Evolutionary conservation across 2,329 filamentous ascomycete species (phyloP).

Genomic region (Gnomoniopsis sp.): DNA sequence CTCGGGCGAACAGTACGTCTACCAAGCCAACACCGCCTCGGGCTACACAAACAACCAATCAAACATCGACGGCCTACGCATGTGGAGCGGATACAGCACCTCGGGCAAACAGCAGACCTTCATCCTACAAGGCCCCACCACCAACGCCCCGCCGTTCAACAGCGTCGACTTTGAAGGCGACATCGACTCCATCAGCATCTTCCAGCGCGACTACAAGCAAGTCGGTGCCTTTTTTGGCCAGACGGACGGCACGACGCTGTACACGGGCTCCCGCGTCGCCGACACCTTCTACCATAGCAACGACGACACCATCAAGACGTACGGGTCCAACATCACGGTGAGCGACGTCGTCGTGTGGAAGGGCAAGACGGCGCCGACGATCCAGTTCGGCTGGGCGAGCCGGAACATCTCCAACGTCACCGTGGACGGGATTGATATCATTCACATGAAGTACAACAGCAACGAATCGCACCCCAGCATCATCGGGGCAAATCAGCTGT

Average conservation of each 20-base stretch:
- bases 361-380: slow-evolving; percentile 28
- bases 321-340: slow-evolving; percentile 27
- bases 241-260: slow-evolving; percentile 34
- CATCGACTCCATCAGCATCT: slow-evolving; percentile 23
- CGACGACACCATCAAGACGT: slow-evolving; percentile 35
- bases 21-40: slow-evolving; percentile 31
- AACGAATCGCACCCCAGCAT: slow-evolving; percentile 21
- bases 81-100: slow-evolving; percentile 27
- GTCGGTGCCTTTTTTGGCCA: slow-evolving; percentile 35
- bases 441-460: slow-evolving; percentile 25
- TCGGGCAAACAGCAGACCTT: slow-evolving; percentile 23
- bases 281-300: slow-evolving; percentile 34
- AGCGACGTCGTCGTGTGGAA: slow-evolving; percentile 28
- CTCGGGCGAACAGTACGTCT: slow-evolving; percentile 35
- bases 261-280: slow-evolving; percentile 26
- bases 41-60: slow-evolving; percentile 27
- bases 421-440: slow-evolving; percentile 25
- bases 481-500: slow-evolving; percentile 23
- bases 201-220: slow-evolving; percentile 34
- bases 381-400: slow-evolving; percentile 33
- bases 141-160: slow-evolving; percentile 34
- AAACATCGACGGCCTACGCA: slow-evolving; percentile 27
- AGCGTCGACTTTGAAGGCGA: slow-evolving; percentile 28
- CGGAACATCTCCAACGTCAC: slow-evolving; percentile 26
- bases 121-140: slow-evolving; percentile 27